Evolutionary conservation across 2,329 filamentous ascomycete species (phyloP).

Genomic region (Thielaviopsis musarum): DNA sequence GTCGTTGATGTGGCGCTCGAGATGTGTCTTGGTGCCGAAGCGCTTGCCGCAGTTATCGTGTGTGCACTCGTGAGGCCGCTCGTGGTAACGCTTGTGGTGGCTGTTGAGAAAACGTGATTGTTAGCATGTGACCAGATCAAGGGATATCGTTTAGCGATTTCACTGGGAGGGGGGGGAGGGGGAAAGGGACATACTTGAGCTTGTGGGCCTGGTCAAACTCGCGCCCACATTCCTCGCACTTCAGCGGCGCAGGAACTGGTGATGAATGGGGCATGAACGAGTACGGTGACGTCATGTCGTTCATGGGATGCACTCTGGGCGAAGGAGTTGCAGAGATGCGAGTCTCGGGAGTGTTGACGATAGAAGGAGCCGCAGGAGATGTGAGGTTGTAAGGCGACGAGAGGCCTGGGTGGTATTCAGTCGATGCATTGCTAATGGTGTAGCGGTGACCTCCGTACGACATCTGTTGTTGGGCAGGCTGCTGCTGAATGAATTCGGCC

Average conservation of each 20-base stretch:
- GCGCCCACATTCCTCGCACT: slow-evolving; percentile 27
- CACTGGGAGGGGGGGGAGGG: background rate
- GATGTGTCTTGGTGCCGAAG: slow-evolving; percentile 45
- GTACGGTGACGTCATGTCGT: slow-evolving; percentile 22
- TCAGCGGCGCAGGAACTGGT: slow-evolving; percentile 14
- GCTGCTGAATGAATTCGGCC: slow-evolving; percentile 10
- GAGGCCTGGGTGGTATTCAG: slow-evolving; percentile 16
- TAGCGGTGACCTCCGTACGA: background rate
- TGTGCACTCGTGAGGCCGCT: slow-evolving; percentile 39
- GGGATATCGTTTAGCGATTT: background rate
- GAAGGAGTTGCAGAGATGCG: slow-evolving; percentile 26
- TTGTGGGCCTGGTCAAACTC: slow-evolving; percentile 42
- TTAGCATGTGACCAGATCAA: slow-evolving; percentile 14
- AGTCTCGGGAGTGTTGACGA: slow-evolving; percentile 30
- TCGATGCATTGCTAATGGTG: slow-evolving; percentile 12
- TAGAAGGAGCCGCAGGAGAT: slow-evolving; percentile 25
- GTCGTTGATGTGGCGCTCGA: slow-evolving; percentile 45
- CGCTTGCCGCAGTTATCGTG: slow-evolving; percentile 35
- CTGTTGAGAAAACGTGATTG: slow-evolving; percentile 17
- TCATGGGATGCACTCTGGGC: slow-evolving; percentile 22
- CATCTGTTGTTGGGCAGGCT: background rate
- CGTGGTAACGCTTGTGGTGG: slow-evolving; percentile 44
- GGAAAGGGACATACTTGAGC: slow-evolving; percentile 30
- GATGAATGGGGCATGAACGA: slow-evolving; percentile 9
- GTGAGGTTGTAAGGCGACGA: slow-evolving; percentile 25